Base-by-base conservation (phyloP, 73 alveolate genomes). In the Paraurostyla sp. region DNA sequence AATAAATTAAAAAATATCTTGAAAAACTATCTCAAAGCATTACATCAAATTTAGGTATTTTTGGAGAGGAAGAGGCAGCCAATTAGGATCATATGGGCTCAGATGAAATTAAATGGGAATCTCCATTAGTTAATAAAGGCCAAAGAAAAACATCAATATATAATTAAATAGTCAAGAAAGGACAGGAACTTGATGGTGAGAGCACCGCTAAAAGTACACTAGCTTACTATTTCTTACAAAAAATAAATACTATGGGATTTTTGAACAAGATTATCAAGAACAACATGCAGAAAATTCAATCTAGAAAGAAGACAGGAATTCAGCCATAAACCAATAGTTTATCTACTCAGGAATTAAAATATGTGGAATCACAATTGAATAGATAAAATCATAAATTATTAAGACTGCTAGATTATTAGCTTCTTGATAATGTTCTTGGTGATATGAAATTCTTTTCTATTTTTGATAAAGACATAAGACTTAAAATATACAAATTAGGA, bases 211-310 rank as follows among this genome's bases (percentile, higher is more conserved):
- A 73, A 49, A 48, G 71, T 43, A 73, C 86, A 23, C 33, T 73
- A 27, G 86, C 86, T 45, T 49, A 73, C 29, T 36, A 32, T 6
- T 73, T 73, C 86, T 48, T 73, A 6, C 40, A 81, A 38, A 81
- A 81, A 49, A 60, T 81, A 11, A 81, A 81, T 43, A 81, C 91
- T 1, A 42, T 81, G 82, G 69, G 71, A 57, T 32, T 81, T 50
- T 33, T 81, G 41, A 60, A 81, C 27, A 81, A 81, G 40, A 29
- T 81, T 41, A 52, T 81, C 18, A 20, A 81, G 50, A 38, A 38
- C 4, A 73, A 73, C 46, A 57, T 40, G 82, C 3, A 49, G 32
- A 15, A 22, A 81, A 57, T 81, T 0, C 38, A 52, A 25, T 20
- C 33, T 18, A 29, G 49, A 81, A 58, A 33, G 50, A 56, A 16